phyloP scores from a whole-genome alignment of 2,329 filamentous ascomycete genomes.

The Aureobasidium sp. region DNA sequence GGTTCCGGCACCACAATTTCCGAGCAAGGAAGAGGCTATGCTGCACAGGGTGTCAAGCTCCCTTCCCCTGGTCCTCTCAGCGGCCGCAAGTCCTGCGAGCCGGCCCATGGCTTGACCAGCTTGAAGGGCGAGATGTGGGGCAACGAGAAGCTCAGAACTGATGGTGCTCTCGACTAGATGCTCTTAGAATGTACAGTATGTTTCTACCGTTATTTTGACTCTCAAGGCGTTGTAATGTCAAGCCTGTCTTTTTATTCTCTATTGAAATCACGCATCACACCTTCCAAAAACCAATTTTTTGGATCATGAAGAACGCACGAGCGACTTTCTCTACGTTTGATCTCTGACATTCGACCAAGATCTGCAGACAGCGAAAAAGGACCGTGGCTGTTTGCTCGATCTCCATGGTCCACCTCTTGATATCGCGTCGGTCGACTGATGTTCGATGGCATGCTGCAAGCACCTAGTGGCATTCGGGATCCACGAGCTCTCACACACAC shows the following conservation, averaged over 20 bases:
- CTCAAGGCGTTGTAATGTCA: constrained; percentile 3
- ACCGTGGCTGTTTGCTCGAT: no score
- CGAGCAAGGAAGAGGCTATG: constrained; percentile 36
- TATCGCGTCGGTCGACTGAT: no score
- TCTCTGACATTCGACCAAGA: no score
- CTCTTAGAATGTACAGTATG: constrained; percentile 12
- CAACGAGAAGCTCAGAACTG: constrained; percentile 68
- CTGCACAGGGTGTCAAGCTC: constrained; percentile 45
- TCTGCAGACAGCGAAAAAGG: no score
- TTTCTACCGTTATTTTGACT: constrained; percentile 1
- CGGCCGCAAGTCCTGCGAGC: constrained; percentile 81
- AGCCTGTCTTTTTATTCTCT: background rate
- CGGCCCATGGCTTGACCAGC: constrained; percentile 72
- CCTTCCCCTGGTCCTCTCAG: constrained; percentile 76
- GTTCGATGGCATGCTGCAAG: no score
- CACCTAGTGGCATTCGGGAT: no score
- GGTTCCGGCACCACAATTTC: constrained; percentile 25
- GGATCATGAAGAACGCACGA: background rate
- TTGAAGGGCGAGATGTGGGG: constrained; percentile 75
- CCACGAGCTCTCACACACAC: no score
- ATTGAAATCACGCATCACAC: background rate
- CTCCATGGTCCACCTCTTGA: no score
- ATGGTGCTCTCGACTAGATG: constrained; percentile 44
- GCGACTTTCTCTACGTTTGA: background rate
- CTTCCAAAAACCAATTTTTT: no score